Evolutionary conservation across 2,329 filamentous ascomycete genomes (phyloP).

Genomic region (Botrytis paeoniae): DNA sequence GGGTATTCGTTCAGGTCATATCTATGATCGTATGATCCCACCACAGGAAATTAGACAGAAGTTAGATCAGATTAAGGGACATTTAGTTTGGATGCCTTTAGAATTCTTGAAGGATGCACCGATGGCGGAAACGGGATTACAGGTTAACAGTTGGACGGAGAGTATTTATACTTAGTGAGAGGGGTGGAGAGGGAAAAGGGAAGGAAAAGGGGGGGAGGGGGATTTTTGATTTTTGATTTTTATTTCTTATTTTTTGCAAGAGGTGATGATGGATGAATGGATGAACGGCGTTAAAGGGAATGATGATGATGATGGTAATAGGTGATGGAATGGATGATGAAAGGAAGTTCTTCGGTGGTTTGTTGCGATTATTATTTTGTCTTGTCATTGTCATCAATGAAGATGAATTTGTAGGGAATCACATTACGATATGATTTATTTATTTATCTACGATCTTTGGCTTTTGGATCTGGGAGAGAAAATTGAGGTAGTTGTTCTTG

Average conservation of each 20-base stretch:
- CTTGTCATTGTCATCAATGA: neutral
- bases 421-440: neutral
- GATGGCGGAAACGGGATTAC: constrained; percentile 76
- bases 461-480: neutral
- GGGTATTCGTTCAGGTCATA: constrained; percentile 76
- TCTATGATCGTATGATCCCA: constrained; percentile 77
- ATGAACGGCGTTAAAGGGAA: neutral
- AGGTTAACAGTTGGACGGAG: constrained; percentile 84
- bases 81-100: constrained; percentile 94
- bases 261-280: neutral
- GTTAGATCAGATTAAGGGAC: constrained; percentile 76
- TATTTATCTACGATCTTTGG: neutral
- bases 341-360: neutral
- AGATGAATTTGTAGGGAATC: neutral
- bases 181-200: neutral
- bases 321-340: neutral
- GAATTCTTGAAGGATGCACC: constrained; percentile 78
- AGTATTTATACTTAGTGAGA: constrained; percentile 68
- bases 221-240: no score
- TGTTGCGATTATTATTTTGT: neutral
- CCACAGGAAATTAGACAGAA: constrained; percentile 70
- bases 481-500: neutral
- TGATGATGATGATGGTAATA: neutral
- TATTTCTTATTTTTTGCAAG: neutral
- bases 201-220: neutral